Conservation (phyloP, 2,329 filamentous ascomycete species). For the Dothidotthia symphoricarpi region DNA sequence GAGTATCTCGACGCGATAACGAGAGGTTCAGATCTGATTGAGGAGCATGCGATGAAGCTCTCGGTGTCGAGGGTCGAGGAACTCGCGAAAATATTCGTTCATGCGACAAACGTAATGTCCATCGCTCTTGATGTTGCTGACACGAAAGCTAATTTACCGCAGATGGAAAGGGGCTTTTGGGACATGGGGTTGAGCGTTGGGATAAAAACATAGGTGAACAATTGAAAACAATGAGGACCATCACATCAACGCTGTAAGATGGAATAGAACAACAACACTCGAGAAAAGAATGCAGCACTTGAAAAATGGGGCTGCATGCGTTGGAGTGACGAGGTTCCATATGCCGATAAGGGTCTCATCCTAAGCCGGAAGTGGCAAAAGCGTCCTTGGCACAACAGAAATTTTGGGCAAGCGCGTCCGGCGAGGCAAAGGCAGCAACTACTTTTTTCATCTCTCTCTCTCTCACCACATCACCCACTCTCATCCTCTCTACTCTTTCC, state of each 20-base stretch:
- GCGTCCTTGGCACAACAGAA: constrained; percentile 13
- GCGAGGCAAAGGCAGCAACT: constrained; percentile 21
- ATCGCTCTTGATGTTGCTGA: not conserved
- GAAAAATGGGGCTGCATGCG: not conserved
- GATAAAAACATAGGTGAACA: not conserved
- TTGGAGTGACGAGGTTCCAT: not conserved
- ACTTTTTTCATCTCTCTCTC: constrained; percentile 24
- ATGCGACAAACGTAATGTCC: constrained; percentile 70
- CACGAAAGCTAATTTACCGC: constrained; percentile 15
- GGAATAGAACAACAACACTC: too few relatives aligned
- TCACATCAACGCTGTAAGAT: not conserved
- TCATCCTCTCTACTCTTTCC: constrained; percentile 18
- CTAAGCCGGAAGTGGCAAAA: constrained; percentile 12
- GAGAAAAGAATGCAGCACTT: too few relatives aligned
- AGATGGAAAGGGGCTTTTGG: constrained; percentile 77
- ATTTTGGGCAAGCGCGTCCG: constrained; percentile 25
- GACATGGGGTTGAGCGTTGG: constrained; percentile 57
- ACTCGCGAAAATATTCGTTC: constrained; percentile 78
- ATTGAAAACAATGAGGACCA: not conserved
- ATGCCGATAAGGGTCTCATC: constrained; percentile 2
- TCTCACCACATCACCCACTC: constrained; percentile 17
- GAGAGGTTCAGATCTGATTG: constrained; percentile 69
- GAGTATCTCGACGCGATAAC: constrained; percentile 74
- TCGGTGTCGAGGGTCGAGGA: constrained; percentile 76
- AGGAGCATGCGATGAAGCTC: constrained; percentile 70